Evolutionary conservation across 768 basidiomycete genomes (phyloP).

Genomic region (Suillus clintonianus): DNA sequence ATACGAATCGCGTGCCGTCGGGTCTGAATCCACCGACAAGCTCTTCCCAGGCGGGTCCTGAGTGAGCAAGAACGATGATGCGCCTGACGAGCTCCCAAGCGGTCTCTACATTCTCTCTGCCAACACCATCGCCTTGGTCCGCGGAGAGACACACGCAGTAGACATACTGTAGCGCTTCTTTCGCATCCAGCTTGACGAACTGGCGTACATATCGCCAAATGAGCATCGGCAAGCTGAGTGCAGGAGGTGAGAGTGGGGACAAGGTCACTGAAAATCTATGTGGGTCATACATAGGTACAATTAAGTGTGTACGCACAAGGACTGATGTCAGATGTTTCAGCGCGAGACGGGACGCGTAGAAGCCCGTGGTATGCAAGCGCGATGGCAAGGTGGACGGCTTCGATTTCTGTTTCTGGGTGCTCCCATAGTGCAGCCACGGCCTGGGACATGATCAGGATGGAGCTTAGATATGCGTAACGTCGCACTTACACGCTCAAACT

Average conservation of each 20-base stretch:
- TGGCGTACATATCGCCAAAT: constrained; percentile 92
- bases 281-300: background rate
- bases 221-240: constrained; percentile 79
- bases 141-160: constrained; percentile 80
- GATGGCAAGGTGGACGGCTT: constrained; percentile 92
- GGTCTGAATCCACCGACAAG: constrained; percentile 90
- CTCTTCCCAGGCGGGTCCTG: constrained; percentile 86
- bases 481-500: constrained; percentile 82
- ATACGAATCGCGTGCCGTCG: constrained; percentile 87
- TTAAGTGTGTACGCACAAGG: constrained; percentile 55
- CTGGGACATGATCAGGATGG: constrained; percentile 39
- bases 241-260: constrained; percentile 66
- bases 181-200: constrained; percentile 91
- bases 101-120: constrained; percentile 81
- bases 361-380: constrained; percentile 93
- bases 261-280: constrained; percentile 54
- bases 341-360: constrained; percentile 76
- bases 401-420: constrained; percentile 82
- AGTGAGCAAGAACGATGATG: constrained; percentile 77
- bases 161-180: constrained; percentile 93
- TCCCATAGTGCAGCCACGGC: constrained; percentile 91
- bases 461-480: background rate
- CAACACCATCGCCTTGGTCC: constrained; percentile 69
- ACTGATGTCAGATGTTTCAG: constrained; percentile 83
- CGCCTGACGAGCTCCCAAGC: constrained; percentile 81